A percentile compares a stretch with the other conserved stretches of the same genome.
phyloP scores from a whole-genome alignment of 148 eudicot species.

The Chenopodium suecicum region DNA sequence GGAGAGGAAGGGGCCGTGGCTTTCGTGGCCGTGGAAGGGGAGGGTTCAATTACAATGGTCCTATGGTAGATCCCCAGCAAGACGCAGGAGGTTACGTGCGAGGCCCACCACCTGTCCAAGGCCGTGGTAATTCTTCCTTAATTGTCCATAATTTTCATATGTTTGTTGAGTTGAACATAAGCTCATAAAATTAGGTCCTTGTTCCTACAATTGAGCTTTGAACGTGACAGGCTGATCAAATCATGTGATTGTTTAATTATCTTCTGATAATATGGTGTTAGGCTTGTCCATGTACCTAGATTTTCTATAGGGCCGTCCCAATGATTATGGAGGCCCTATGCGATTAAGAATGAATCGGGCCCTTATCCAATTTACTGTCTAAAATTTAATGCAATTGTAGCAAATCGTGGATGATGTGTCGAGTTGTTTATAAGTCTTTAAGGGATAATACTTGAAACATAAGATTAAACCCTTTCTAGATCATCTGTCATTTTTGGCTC shows the following conservation, averaged over 20 bases:
- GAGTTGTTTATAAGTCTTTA: too few species aligned
- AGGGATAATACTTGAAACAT: too few species aligned
- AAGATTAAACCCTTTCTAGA: too few species aligned
- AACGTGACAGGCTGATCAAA: neutral
- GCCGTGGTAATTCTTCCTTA: slow-evolving; percentile 43
- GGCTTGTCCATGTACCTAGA: neutral
- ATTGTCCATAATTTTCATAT: neutral
- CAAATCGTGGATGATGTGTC: too few species aligned
- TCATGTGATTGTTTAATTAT: neutral
- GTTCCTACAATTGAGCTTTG: neutral
- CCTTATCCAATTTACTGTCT: too few species aligned
- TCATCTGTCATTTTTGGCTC: too few species aligned
- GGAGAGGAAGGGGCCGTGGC: slow-evolving; percentile 78
- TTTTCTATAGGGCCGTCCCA: neutral
- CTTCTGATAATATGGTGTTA: neutral
- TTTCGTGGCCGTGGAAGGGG: slow-evolving; percentile 76
- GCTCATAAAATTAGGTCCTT: neutral
- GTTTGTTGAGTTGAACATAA: neutral
- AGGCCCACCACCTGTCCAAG: slow-evolving; percentile 41
- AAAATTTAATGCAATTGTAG: too few species aligned
- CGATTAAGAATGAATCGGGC: too few species aligned
- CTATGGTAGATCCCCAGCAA: slow-evolving; percentile 50
- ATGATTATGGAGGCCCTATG: too few species aligned
- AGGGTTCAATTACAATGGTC: slow-evolving; percentile 57
- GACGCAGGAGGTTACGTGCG: slow-evolving; percentile 57